Percentiles rank a stretch among this genome's conserved stretches.
These are phyloP conservation scores for Flaveria brownii DNA, from an alignment of 129 eudicot genomes.

Conservation along the genomic window DNA sequence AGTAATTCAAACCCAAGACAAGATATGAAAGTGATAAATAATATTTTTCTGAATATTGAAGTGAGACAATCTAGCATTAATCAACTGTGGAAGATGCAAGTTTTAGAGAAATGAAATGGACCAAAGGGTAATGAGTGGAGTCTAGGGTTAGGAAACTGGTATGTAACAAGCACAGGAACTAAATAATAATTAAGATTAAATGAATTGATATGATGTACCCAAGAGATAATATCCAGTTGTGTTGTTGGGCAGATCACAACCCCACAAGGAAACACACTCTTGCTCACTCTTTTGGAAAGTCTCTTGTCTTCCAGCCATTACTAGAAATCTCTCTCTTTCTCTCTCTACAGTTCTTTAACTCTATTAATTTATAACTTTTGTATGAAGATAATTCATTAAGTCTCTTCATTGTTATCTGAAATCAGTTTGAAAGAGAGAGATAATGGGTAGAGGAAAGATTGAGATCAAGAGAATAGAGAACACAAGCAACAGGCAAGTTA, in stretches of 20 bases:
- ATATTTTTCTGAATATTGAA: not conserved
- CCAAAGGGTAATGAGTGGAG: slow-evolving; percentile 31
- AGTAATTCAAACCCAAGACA: too few relatives aligned
- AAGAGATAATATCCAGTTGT: slow-evolving; percentile 39
- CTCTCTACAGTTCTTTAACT: not conserved
- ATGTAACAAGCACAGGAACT: not conserved
- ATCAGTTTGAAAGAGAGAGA: not conserved
- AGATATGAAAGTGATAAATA: not conserved
- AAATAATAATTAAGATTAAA: slow-evolving; percentile 14
- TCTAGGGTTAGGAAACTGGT: slow-evolving; percentile 46
- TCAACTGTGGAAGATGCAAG: not conserved
- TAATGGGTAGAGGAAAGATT: slow-evolving; percentile 83
- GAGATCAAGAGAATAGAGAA: slow-evolving; percentile 91
- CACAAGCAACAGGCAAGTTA: slow-evolving; percentile 88
- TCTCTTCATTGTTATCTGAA: slow-evolving; percentile 14
- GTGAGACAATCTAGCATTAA: not conserved
- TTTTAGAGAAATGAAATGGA: slow-evolving; percentile 1
- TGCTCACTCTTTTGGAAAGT: slow-evolving; percentile 47
- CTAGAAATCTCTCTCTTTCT: slow-evolving; percentile 38
- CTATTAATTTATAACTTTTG: not conserved
- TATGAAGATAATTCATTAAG: slow-evolving; percentile 3
- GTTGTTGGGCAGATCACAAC: slow-evolving; percentile 43
- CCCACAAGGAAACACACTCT: slow-evolving; percentile 41
- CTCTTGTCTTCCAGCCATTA: slow-evolving; percentile 53
- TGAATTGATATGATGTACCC: slow-evolving; percentile 9